Evolutionary conservation across 2,329 filamentous ascomycete species (phyloP), one percentile per base, ranked within the genome.

Genomic region (Penicillium sp.): DNA sequence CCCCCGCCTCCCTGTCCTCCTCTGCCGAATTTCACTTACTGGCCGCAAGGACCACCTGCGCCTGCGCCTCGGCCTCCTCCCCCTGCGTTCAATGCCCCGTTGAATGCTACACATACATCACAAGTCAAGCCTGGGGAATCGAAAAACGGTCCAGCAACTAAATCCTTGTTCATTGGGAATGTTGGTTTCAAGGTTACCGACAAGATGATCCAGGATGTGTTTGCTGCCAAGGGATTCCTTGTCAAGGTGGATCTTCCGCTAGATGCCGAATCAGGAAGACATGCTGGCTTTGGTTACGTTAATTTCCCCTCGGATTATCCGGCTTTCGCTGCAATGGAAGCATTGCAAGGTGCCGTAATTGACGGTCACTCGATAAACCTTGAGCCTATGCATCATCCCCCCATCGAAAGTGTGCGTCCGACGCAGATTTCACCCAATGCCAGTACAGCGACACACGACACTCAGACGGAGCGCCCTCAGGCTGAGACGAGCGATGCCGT

Each of bases 271-370:
- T 71, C 73, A 19, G 65, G 67, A 13, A 69, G 65, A 56, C 74
- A 78, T 59, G 71, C 71, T 48, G 75, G 75, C 17, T 77, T 78
- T 64, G 74, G 75, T 29, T 77, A 76, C 57, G 56, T 77, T 13
- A 58, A 66, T 51, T 77, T 78, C 50, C 68, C 69, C 25, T 73
- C 74, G 1, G 61, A 62, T 10, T 62, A 72, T 54, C 69, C 71
- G 9, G 75, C 75, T 43, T 71, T 67, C 27, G 72, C 68, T 43
- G 76, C 74, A 25, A 64, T 77, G 48, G 62, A 71, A 41, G 71
- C 69, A 27, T 59, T 78, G 21, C 74, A 75, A 56, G 73, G 75
- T 31, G 58, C 64, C 15, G 57, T 69, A 54, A 73, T 78, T 60
- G 73, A 76, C 61, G 75, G 73, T 2, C 73, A 76, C 48, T 68